Base-by-base conservation (phyloP, 495 filamentous ascomycete genomes). In the Corynascus novoguineensis region DNA sequence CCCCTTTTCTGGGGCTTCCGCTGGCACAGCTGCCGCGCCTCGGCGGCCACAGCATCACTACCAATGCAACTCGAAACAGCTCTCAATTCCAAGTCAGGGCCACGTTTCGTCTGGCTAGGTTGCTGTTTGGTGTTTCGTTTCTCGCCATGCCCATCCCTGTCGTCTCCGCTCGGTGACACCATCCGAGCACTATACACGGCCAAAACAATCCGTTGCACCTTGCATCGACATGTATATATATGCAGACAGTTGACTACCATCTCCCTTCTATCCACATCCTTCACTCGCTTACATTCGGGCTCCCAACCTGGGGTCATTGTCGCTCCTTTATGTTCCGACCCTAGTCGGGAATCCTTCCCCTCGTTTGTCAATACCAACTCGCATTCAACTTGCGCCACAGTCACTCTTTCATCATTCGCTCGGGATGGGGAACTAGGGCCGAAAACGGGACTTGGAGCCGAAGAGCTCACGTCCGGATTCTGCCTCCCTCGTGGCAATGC, bases 311-410 rank as follows among this genome's bases (percentile, higher is more conserved):
- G 25, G 55, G 27, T 50, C 38, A 14, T 41, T 17, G 25, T 59
- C 57, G 8, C 47, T 60, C 41, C 32, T 55, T 60, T 14, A 5
- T 15, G 34, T 44, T 2, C 14, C 42, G 14, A 24, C 24, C 25
- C 50, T 42, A 53, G 58, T 52, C 58, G 22, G 53, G 47, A 29
- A n/a, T 53, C 58, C 52, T 45, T 51, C n/a, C 29, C 22, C 24
- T 53, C n/a, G 7, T 31, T 35, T 51, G 42, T 34, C 17, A 1
- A 15, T 14, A 51, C 14, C 50, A 37, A 27, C 42, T 15, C 22
- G 3, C 11, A 15, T 45, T 28, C 24, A n/a, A 15, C 42, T 28
- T 22, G 40, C 8, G 19, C 17, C 17, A n/a, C 44, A 29, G 14
- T 47, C 44, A 47, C 44, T 47, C 44, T 7, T 27, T 47, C 25